These are phyloP conservation scores for Colletotrichum lentis DNA, from an alignment of 2,329 filamentous ascomycete genomes.

Conservation along the genomic window DNA sequence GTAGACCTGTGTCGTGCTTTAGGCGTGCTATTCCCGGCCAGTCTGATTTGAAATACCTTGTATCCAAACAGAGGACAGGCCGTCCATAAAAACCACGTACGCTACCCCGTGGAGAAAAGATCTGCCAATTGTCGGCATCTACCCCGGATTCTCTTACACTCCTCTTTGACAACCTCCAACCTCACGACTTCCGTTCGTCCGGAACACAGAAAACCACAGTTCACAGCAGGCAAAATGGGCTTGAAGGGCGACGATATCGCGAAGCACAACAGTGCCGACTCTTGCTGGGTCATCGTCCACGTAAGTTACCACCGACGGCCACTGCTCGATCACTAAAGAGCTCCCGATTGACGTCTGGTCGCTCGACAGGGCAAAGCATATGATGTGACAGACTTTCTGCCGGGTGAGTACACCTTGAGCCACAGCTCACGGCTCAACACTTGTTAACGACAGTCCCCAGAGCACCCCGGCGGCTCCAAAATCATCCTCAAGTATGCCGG, in stretches of 20 bases:
- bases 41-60: constrained; percentile 28
- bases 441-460: constrained; percentile 50
- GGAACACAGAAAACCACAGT: constrained; percentile 3
- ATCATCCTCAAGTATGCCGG: constrained; percentile 97
- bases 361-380: constrained; percentile 75
- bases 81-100: constrained; percentile 13
- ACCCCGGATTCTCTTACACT: constrained; percentile 27
- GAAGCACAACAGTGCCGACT: constrained; percentile 81
- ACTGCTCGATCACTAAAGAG: not conserved
- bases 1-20: constrained; percentile 5
- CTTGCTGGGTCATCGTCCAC: constrained; percentile 92
- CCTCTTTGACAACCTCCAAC: not conserved
- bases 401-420: constrained; percentile 59
- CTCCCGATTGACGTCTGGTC: constrained; percentile 28
- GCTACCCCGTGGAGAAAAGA: constrained; percentile 31
- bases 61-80: constrained; percentile 9
- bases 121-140: constrained; percentile 15
- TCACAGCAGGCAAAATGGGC: constrained; percentile 47
- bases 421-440: not conserved
- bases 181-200: constrained; percentile 17
- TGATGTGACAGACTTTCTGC: constrained; percentile 90
- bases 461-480: constrained; percentile 88
- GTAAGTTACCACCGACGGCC: constrained; percentile 51
- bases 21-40: constrained; percentile 2
- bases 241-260: constrained; percentile 63